Conservation (phyloP, 139 green algal genomes). For the Axilococcus clingmanii region DNA sequence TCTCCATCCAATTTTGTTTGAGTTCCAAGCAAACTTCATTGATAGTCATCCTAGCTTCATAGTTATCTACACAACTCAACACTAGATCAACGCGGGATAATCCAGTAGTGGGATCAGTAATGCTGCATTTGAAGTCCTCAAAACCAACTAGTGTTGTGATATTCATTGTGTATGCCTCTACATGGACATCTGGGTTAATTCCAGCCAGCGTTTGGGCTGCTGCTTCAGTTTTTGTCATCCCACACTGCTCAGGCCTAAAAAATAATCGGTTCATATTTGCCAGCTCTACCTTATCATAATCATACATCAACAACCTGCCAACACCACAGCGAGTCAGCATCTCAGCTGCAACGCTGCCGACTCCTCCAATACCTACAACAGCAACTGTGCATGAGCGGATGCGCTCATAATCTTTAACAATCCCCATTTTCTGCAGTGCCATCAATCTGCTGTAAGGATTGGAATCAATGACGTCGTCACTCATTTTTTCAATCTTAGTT, state of each 20-base stretch:
- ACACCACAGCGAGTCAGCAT: constrained; percentile 95
- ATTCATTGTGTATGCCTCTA: constrained; percentile 91
- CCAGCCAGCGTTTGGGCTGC: constrained; percentile 68
- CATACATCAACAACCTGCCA: constrained; percentile 86
- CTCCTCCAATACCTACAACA: constrained; percentile 83
- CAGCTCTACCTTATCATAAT: constrained; percentile 94
- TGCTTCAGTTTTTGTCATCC: constrained; percentile 96
- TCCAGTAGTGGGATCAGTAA: constrained; percentile 9
- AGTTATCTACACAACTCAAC: constrained; percentile 97
- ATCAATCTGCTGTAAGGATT: constrained; percentile 89
- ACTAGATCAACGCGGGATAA: constrained; percentile 79
- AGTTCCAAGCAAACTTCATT: constrained; percentile 96
- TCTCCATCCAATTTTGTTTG: constrained; percentile 92
- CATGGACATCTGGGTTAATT: constrained; percentile 91
- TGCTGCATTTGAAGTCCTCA: constrained; percentile 61
- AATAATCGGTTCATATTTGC: constrained; percentile 99
- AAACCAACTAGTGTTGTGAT: constrained; percentile 92
- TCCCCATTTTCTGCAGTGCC: constrained; percentile 93
- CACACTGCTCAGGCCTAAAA: constrained; percentile 90
- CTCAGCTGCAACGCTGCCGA: constrained; percentile 90
- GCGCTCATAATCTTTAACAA: constrained; percentile 86
- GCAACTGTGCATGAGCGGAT: constrained; percentile 75
- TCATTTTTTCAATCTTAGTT: constrained; percentile 53
- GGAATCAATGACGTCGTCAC: constrained; percentile 68
- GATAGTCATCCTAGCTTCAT: constrained; percentile 95